Evolutionary conservation across 257 asterid genomes (phyloP).

Genomic region (Pogostemon cablin): DNA sequence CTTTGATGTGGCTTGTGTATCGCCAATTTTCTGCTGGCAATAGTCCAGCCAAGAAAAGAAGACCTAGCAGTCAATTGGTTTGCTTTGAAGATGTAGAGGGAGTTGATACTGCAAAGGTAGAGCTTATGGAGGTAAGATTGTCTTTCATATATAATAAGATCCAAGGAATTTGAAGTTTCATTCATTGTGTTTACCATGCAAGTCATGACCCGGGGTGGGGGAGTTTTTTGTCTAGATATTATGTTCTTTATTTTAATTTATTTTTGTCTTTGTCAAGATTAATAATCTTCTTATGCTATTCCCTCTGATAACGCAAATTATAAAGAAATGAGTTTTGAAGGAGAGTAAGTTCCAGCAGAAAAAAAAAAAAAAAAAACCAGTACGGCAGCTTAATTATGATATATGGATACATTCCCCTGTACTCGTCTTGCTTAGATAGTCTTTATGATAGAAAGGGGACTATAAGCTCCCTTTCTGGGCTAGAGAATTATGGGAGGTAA

Average conservation of each 20-base stretch:
- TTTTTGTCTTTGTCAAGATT: not conserved
- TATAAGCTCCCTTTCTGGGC: not conserved
- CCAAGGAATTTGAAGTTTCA: slow-evolving; percentile 6
- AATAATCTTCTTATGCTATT: not conserved
- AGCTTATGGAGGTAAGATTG: slow-evolving; percentile 84
- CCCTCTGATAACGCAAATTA: not conserved
- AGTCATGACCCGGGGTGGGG: not conserved
- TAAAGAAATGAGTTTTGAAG: not conserved
- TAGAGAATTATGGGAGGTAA: slow-evolving; percentile 5
- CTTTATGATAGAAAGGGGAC: not conserved
- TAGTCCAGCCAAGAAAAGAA: slow-evolving; percentile 77
- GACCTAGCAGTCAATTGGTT: slow-evolving; percentile 62
- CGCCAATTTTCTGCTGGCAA: slow-evolving; percentile 87
- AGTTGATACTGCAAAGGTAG: slow-evolving; percentile 89
- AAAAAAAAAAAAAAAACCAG: not conserved
- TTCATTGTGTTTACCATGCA: not conserved
- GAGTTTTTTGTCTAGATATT: slow-evolving; percentile 12
- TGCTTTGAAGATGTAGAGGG: slow-evolving; percentile 93
- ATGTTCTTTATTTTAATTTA: not conserved
- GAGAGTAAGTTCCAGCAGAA: slow-evolving; percentile 15
- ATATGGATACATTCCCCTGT: not conserved
- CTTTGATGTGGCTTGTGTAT: slow-evolving; percentile 87
- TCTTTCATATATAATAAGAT: not conserved
- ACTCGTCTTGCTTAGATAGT: not conserved
- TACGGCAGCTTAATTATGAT: not conserved